These are phyloP conservation scores for Harringtonia aguacate DNA, from an alignment of 2,329 filamentous ascomycete species.

Conservation along the genomic window DNA sequence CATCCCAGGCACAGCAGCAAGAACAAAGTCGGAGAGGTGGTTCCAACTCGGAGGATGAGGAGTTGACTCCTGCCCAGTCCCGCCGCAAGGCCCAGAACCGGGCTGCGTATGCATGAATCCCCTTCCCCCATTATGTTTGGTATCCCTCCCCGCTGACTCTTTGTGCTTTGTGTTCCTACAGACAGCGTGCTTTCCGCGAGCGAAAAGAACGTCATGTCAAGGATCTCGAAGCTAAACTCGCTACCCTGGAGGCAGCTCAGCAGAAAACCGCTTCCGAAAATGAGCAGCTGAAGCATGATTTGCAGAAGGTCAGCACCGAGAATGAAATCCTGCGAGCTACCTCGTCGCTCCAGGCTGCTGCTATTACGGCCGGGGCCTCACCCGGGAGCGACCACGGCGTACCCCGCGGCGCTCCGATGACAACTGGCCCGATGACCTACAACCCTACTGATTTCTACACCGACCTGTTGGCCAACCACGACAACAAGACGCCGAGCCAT, in stretches of 20 bases:
- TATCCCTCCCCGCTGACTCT: neutral
- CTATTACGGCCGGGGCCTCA: constrained; percentile 21
- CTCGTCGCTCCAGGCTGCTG: constrained; percentile 28
- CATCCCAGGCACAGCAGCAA: constrained; percentile 11
- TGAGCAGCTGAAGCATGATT: constrained; percentile 70
- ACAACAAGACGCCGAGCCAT: constrained; percentile 54
- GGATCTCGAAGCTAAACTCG: constrained; percentile 81
- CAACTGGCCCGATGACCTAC: constrained; percentile 60
- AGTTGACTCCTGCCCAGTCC: constrained; percentile 45
- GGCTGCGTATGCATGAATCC: constrained; percentile 41
- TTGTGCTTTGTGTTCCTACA: no score
- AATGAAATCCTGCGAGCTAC: constrained; percentile 89
- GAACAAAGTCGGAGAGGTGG: constrained; percentile 22
- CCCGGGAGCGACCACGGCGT: constrained; percentile 31
- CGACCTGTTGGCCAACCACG: constrained; percentile 49
- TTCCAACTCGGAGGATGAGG: constrained; percentile 45
- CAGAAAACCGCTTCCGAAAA: constrained; percentile 70
- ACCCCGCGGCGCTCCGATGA: constrained; percentile 32
- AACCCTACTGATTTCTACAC: constrained; percentile 63
- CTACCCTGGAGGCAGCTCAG: constrained; percentile 62
- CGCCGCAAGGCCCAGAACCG: constrained; percentile 51
- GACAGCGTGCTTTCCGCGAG: constrained; percentile 91
- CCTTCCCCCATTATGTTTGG: neutral
- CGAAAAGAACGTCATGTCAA: constrained; percentile 87
- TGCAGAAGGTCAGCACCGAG: constrained; percentile 77